Evolutionary conservation across 2,329 filamentous ascomycete species (phyloP).

Genomic region (Fusarium floridanum): DNA sequence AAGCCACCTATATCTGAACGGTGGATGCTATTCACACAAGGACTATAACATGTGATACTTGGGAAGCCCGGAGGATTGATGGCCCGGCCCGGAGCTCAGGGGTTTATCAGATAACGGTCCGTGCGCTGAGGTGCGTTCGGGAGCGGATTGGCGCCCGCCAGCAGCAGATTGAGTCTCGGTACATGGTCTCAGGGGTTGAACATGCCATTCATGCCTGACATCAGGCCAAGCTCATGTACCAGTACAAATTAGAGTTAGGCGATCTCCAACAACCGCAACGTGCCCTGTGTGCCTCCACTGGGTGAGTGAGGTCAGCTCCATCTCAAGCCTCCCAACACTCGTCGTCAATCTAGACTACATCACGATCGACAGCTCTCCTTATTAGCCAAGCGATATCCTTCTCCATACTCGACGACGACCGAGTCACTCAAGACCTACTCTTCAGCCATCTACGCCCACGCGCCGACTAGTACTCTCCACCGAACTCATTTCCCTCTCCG

Average conservation of each 20-base stretch:
- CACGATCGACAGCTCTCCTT: slow-evolving; percentile 40
- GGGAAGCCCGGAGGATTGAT: slow-evolving; percentile 1
- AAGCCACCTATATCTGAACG: background rate
- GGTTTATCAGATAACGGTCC: slow-evolving; percentile 23
- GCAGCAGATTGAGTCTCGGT: slow-evolving; percentile 14
- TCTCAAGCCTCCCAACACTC: slow-evolving; percentile 42
- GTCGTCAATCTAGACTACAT: slow-evolving; percentile 42
- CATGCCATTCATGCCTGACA: background rate
- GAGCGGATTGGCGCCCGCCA: slow-evolving; percentile 23
- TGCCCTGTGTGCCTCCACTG: slow-evolving; percentile 25
- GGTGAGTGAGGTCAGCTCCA: slow-evolving; percentile 39
- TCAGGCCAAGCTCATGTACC: slow-evolving; percentile 8
- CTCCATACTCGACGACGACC: slow-evolving; percentile 15
- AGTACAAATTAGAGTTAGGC: slow-evolving; percentile 18
- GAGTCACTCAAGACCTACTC: slow-evolving; percentile 16
- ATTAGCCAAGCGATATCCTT: slow-evolving; percentile 37
- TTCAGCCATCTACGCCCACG: slow-evolving; percentile 13
- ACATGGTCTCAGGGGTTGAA: slow-evolving; percentile 9
- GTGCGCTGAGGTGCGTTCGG: slow-evolving; percentile 33
- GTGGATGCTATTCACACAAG: background rate
- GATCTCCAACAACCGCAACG: slow-evolving; percentile 36
- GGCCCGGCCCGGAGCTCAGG: slow-evolving; percentile 32
- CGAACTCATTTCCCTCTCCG: background rate
- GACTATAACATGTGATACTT: slow-evolving; percentile 10
- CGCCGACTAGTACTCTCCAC: slow-evolving; percentile 19